Percentiles rank a stretch among this genome's conserved stretches.
phyloP scores from a whole-genome alignment of 1,139 yeast genomes.

The Suhomyces atakaporum region DNA sequence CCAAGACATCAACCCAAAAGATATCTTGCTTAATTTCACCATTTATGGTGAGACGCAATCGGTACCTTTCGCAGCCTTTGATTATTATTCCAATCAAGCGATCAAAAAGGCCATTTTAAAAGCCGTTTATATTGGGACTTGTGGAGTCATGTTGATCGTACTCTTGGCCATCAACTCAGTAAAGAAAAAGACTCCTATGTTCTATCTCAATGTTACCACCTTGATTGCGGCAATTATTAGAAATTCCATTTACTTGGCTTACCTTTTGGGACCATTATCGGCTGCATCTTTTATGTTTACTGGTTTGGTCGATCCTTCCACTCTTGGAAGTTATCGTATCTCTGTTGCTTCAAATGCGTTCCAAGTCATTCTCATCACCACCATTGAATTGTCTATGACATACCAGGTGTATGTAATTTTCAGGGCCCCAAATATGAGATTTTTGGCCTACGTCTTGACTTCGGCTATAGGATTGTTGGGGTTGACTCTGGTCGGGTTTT shows the following conservation, averaged over 20 bases:
- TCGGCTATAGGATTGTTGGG: conserved; percentile 45
- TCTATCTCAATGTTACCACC: conserved; percentile 63
- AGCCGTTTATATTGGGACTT: conserved; percentile 34
- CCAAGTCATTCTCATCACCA: conserved; percentile 56
- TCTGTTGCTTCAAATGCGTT: conserved; percentile 62
- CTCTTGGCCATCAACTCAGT: conserved; percentile 40
- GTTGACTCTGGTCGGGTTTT: conserved; percentile 52
- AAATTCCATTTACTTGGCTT: conserved; percentile 57
- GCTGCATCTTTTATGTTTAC: conserved; percentile 55
- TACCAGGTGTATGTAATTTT: conserved; percentile 74
- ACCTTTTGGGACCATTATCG: conserved; percentile 54
- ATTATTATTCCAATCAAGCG: conserved; percentile 11
- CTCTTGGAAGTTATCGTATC: conserved; percentile 16
- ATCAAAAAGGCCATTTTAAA: conserved; percentile 20
- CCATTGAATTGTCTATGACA: conserved; percentile 64
- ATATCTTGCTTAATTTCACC: conserved; percentile 17
- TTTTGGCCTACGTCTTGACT: conserved; percentile 43
- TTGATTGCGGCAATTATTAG: conserved; percentile 57
- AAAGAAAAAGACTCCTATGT: conserved; percentile 63
- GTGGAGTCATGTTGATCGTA: conserved; percentile 25
- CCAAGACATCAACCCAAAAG: conserved; percentile 9
- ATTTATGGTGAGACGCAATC: conserved; percentile 12
- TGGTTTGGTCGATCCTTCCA: conserved; percentile 30
- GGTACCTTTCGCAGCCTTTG: conserved; percentile 16
- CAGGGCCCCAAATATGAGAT: conserved; percentile 49